Percentiles rank a stretch among this genome's conserved stretches.
Conservation (phyloP, 768 basidiomycete species). For the Favolaschia claudopus region DNA sequence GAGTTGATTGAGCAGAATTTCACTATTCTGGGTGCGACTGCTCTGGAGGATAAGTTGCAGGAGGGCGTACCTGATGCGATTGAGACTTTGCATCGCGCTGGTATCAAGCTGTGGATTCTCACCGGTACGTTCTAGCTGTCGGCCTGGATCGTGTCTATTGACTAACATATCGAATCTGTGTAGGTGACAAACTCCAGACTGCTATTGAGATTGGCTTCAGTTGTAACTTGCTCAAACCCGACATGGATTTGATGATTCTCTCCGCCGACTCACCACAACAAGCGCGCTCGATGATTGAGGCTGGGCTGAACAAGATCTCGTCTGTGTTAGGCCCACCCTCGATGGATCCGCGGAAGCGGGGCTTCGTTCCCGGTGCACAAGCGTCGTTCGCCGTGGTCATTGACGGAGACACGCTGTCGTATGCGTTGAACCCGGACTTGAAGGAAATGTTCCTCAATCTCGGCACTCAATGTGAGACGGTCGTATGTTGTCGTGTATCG, state of each 20-base stretch:
- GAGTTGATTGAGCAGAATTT: constrained; percentile 85
- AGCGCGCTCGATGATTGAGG: constrained; percentile 88
- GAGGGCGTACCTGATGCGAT: constrained; percentile 98
- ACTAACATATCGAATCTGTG: not conserved
- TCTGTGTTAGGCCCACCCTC: constrained; percentile 82
- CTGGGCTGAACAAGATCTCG: constrained; percentile 92
- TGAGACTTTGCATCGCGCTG: constrained; percentile 87
- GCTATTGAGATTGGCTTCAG: constrained; percentile 98
- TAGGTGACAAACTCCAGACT: constrained; percentile 96
- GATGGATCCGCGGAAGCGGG: constrained; percentile 64
- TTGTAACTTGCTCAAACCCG: constrained; percentile 91
- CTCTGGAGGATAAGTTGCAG: constrained; percentile 96
- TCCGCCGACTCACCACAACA: constrained; percentile 82
- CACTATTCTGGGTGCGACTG: constrained; percentile 91
- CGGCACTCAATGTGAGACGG: constrained; percentile 95
- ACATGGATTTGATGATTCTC: constrained; percentile 98
- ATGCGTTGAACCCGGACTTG: constrained; percentile 78
- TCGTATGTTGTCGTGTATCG: constrained; percentile 97
- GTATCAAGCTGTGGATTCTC: constrained; percentile 98
- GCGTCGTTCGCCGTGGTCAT: constrained; percentile 94
- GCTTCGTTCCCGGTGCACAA: constrained; percentile 69
- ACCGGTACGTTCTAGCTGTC: constrained; percentile 64
- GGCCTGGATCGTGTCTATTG: not conserved
- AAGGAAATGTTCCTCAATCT: constrained; percentile 91
- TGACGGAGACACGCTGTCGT: constrained; percentile 90